These are phyloP conservation scores for Rhodotorula mucilaginosa DNA, from an alignment of 1,284 basidiomycete genomes.

Conservation along the genomic window DNA sequence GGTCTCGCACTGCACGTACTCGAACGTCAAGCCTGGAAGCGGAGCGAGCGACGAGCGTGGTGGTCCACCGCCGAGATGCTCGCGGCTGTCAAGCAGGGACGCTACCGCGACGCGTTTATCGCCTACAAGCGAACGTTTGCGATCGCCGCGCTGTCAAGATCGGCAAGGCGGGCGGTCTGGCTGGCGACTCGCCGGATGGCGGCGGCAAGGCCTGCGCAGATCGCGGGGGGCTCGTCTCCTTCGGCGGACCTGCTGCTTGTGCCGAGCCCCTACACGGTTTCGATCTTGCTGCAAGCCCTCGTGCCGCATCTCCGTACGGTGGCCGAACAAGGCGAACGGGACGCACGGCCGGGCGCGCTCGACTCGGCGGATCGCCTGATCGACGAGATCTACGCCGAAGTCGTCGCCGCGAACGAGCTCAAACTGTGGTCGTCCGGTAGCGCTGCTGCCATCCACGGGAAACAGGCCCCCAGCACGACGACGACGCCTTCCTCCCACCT, in stretches of 20 bases:
- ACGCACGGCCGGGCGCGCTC: neutral
- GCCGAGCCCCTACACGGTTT: conserved; percentile 10
- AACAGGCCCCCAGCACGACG: neutral
- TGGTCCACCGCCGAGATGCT: conserved; percentile 2
- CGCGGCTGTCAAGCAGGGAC: neutral
- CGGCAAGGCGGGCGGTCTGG: neutral
- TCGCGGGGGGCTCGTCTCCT: neutral
- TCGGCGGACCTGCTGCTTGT: neutral
- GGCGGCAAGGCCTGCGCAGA: too few relatives aligned
- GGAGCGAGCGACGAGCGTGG: neutral
- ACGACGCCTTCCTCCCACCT: neutral
- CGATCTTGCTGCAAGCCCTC: conserved; percentile 20
- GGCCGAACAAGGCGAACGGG: neutral
- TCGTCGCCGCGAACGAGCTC: neutral
- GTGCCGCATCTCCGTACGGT: conserved; percentile 1
- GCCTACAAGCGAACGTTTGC: conserved; percentile 12
- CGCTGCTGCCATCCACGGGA: neutral
- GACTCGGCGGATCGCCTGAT: neutral
- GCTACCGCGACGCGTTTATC: neutral
- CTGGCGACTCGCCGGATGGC: neutral
- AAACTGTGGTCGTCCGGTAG: neutral
- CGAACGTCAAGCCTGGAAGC: neutral
- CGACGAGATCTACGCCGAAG: neutral
- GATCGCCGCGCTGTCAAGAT: neutral
- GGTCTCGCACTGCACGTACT: neutral